Evolutionary conservation across 2,329 filamentous ascomycete species (phyloP).

Genomic region (Claviceps digitariae): DNA sequence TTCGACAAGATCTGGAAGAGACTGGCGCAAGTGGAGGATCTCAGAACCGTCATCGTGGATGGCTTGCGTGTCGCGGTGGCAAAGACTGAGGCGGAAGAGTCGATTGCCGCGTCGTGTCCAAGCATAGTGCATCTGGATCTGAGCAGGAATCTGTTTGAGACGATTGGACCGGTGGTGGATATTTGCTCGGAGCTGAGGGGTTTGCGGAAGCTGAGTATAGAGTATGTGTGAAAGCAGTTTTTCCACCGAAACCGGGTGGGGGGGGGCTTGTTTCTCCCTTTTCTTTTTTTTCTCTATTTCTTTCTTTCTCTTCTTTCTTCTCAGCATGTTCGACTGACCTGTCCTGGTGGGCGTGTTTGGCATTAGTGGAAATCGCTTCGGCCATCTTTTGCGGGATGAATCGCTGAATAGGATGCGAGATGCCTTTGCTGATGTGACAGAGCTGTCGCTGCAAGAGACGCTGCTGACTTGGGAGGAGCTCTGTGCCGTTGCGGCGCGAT

Average conservation of each 20-base stretch:
- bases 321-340: neutral
- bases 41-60: constrained; percentile 74
- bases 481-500: constrained; percentile 37
- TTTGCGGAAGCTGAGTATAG: constrained; percentile 54
- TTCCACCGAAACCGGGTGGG: too few species aligned
- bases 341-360: neutral
- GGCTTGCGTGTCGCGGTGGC: constrained; percentile 46
- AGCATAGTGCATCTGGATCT: constrained; percentile 70
- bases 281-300: neutral
- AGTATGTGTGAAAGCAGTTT: constrained; percentile 24
- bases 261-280: too few species aligned
- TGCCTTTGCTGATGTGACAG: constrained; percentile 37
- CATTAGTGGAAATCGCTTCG: constrained; percentile 60
- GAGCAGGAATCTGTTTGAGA: constrained; percentile 67
- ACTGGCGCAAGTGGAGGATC: constrained; percentile 63
- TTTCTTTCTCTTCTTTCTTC: neutral
- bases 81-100: constrained; percentile 18
- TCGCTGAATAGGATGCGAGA: constrained; percentile 18
- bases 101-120: constrained; percentile 40
- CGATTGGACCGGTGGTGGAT: constrained; percentile 49
- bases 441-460: constrained; percentile 54
- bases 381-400: constrained; percentile 24
- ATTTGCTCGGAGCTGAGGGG: constrained; percentile 59
- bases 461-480: constrained; percentile 54
- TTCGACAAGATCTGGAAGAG: constrained; percentile 83